A percentile compares a stretch with the other conserved stretches of the same genome.
These are phyloP conservation scores for Stagonosporopsis tanaceti DNA, from an alignment of 2,329 filamentous ascomycete genomes.

Conservation along the genomic window DNA sequence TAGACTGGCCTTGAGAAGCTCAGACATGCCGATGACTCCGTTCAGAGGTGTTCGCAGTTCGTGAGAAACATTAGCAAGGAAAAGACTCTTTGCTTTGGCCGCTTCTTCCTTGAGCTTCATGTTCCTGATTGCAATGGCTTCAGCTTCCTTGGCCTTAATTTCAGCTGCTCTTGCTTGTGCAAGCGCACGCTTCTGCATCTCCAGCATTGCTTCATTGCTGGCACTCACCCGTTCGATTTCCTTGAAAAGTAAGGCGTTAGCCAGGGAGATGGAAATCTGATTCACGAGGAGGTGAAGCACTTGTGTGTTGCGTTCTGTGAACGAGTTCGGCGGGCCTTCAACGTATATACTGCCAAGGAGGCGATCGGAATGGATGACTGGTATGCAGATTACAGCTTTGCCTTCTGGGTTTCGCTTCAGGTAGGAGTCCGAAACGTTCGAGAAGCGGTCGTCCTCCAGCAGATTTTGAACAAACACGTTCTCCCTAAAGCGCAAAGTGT, in stretches of 20 bases:
- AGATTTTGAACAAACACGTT: conserved; percentile 77
- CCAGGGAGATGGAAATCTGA: conserved; percentile 73
- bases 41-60: conserved; percentile 67
- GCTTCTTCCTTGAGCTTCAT: conserved; percentile 85
- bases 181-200: conserved; percentile 76
- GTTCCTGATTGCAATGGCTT: conserved; percentile 78
- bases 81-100: conserved; percentile 82
- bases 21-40: conserved; percentile 65
- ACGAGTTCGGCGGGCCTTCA: conserved; percentile 78
- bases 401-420: conserved; percentile 72
- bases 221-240: conserved; percentile 79
- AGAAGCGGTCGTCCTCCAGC: conserved; percentile 77
- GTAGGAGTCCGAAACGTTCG: conserved; percentile 76
- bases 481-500: conserved; percentile 79
- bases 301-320: conserved; percentile 71
- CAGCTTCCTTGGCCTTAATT: conserved; percentile 77
- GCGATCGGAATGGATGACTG: conserved; percentile 76
- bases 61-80: conserved; percentile 64
- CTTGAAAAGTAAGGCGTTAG: conserved; percentile 70
- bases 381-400: conserved; percentile 80
- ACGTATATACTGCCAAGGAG: conserved; percentile 79
- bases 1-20: conserved; percentile 66
- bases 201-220: conserved; percentile 79
- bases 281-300: conserved; percentile 74
- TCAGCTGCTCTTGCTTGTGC: conserved; percentile 76